Evolutionary conservation across 179 eudicot species (phyloP).

Genomic region (Monotropa hypopitys): DNA sequence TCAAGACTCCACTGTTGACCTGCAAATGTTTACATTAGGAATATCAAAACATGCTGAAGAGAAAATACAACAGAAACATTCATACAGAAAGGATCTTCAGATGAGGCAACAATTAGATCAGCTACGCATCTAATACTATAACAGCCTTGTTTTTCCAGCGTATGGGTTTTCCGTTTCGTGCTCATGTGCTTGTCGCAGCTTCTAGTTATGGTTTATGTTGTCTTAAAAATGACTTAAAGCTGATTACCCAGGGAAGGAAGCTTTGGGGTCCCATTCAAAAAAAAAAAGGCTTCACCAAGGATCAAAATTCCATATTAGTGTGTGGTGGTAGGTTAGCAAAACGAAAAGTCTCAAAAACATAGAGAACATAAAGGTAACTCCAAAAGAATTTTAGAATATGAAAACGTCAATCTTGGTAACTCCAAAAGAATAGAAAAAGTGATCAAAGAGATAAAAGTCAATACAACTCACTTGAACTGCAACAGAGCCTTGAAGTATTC

Average conservation of each 20-base stretch:
- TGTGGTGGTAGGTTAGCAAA: neutral
- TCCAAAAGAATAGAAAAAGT: neutral
- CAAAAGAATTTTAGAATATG: neutral
- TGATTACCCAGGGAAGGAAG: neutral
- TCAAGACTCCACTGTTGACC: slow-evolving; percentile 97
- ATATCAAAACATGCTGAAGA: neutral
- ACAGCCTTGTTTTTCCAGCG: neutral
- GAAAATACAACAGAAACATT: neutral
- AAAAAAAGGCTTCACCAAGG: neutral
- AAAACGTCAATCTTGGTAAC: neutral
- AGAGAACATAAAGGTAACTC: neutral
- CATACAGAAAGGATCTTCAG: neutral
- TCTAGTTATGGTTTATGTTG: neutral
- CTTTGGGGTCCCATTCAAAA: neutral
- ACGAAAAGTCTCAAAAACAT: neutral
- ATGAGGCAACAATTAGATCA: neutral
- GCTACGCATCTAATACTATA: neutral
- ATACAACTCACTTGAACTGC: slow-evolving; percentile 86
- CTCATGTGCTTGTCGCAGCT: neutral
- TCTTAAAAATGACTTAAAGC: neutral
- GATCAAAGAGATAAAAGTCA: neutral
- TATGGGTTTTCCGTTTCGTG: too few species aligned
- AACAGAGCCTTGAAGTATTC: slow-evolving; percentile 98
- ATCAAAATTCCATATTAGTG: neutral
- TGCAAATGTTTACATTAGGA: slow-evolving; percentile 14